phyloP scores from a whole-genome alignment of 495 filamentous ascomycete genomes.

The Penicillium lagena region DNA sequence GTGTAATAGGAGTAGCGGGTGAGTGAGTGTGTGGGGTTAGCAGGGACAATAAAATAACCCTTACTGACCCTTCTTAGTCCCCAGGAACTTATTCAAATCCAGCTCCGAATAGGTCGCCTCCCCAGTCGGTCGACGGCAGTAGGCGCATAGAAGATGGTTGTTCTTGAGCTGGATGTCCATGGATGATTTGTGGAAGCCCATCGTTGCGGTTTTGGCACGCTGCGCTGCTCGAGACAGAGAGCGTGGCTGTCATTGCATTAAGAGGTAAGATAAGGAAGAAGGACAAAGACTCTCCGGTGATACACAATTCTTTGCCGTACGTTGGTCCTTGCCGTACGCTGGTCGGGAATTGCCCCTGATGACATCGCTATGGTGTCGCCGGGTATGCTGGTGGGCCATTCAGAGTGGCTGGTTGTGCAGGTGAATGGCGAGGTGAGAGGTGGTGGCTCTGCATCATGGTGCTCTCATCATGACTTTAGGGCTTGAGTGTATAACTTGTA shows the following conservation, averaged over 20 bases:
- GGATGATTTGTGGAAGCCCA: slow-evolving; percentile 22
- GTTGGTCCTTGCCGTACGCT: too few species aligned
- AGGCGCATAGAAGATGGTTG: slow-evolving; percentile 14
- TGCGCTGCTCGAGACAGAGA: neutral
- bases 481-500: neutral
- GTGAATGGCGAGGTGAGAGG: neutral
- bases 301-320: too few species aligned
- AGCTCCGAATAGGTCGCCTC: slow-evolving; percentile 18
- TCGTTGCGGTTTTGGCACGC: neutral
- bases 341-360: neutral
- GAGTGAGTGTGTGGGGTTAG: neutral
- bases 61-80: slow-evolving; percentile 13
- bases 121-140: slow-evolving; percentile 13
- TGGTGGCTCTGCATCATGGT: slow-evolving; percentile 16
- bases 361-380: slow-evolving; percentile 13
- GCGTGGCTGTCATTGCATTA: neutral
- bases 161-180: slow-evolving; percentile 16
- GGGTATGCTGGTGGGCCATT: neutral
- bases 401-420: neutral
- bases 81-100: slow-evolving; percentile 14
- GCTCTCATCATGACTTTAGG: slow-evolving; percentile 12
- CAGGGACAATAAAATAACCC: neutral
- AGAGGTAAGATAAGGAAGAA: neutral
- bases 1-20: neutral
- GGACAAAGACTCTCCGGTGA: neutral